Percentiles rank a stretch among this genome's conserved stretches.
phyloP scores from a whole-genome alignment of 2,329 filamentous ascomycete species.

The Stachybotrys elegans region DNA sequence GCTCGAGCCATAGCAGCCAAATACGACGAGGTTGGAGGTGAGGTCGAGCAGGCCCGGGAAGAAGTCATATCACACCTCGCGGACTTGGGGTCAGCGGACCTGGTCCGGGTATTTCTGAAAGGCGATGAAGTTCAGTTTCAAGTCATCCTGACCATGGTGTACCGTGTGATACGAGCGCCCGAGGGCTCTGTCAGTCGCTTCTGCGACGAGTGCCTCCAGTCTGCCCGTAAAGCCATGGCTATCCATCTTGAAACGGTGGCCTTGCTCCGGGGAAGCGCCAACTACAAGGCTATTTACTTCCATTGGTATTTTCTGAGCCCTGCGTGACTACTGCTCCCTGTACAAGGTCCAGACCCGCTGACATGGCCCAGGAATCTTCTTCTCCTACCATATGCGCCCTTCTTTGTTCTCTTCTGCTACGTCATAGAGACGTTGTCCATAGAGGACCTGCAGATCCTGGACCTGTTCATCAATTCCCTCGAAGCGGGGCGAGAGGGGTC shows the following conservation, averaged over 20 bases:
- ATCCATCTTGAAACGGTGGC: conserved; percentile 41
- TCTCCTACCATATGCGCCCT: conserved; percentile 53
- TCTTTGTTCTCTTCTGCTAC: conserved; percentile 55
- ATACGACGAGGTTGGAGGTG: conserved; percentile 29
- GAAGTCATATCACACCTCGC: conserved; percentile 30
- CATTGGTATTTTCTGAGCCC: too few species aligned
- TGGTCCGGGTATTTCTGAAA: conserved; percentile 38
- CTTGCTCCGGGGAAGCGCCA: conserved; percentile 32
- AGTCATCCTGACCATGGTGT: conserved; percentile 45
- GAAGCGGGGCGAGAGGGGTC: conserved; percentile 46
- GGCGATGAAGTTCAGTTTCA: conserved; percentile 43
- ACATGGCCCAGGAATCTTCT: conserved; percentile 42
- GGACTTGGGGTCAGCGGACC: conserved; percentile 30
- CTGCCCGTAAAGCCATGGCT: conserved; percentile 43
- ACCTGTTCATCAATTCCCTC: conserved; percentile 52
- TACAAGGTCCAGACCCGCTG: too few species aligned
- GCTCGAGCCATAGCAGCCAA: conserved; percentile 33
- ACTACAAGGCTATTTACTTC: conserved; percentile 42
- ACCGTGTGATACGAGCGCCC: conserved; percentile 45
- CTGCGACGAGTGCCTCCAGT: conserved; percentile 42
- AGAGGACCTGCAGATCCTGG: conserved; percentile 49
- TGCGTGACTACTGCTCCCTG: too few species aligned
- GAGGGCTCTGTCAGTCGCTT: conserved; percentile 38
- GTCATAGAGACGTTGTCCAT: conserved; percentile 49
- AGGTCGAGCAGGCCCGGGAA: conserved; percentile 28